phyloP scores from a whole-genome alignment of 768 basidiomycete genomes.

The Mycena chlorophos region DNA sequence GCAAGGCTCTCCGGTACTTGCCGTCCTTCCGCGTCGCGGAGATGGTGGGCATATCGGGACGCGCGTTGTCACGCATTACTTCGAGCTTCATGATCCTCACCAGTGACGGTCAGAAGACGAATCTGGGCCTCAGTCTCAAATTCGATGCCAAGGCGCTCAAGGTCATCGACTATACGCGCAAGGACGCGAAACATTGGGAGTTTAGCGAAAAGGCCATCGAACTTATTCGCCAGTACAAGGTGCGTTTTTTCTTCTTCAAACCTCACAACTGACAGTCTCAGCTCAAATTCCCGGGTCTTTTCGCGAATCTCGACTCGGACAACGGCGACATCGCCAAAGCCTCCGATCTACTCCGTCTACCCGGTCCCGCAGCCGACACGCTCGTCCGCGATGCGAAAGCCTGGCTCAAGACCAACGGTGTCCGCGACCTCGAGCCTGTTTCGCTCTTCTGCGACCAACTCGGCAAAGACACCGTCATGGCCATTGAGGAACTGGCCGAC shows the following conservation, averaged over 20 bases:
- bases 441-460: conserved; percentile 91
- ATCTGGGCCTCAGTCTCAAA: conserved; percentile 92
- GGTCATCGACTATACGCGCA: conserved; percentile 88
- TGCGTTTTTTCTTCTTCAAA: conserved; percentile 25
- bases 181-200: conserved; percentile 86
- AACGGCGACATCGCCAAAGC: conserved; percentile 82
- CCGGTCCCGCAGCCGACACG: conserved; percentile 67
- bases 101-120: conserved; percentile 75
- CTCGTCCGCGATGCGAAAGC: conserved; percentile 73
- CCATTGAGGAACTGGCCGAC: conserved; percentile 80
- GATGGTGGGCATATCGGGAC: conserved; percentile 68
- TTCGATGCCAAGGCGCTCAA: conserved; percentile 94
- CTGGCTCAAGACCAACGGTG: conserved; percentile 87
- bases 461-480: conserved; percentile 76
- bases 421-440: conserved; percentile 90
- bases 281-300: conserved; percentile 83
- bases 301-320: conserved; percentile 64
- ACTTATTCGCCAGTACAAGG: conserved; percentile 84
- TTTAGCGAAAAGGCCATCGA: conserved; percentile 86
- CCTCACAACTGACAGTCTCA: conserved; percentile 31
- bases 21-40: conserved; percentile 81
- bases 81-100: conserved; percentile 90
- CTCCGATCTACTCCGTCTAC: conserved; percentile 52
- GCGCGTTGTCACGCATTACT: conserved; percentile 86
- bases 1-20: conserved; percentile 58